phyloP scores from a whole-genome alignment of 208 protist species.

The Trypanosoma caninum region DNA sequence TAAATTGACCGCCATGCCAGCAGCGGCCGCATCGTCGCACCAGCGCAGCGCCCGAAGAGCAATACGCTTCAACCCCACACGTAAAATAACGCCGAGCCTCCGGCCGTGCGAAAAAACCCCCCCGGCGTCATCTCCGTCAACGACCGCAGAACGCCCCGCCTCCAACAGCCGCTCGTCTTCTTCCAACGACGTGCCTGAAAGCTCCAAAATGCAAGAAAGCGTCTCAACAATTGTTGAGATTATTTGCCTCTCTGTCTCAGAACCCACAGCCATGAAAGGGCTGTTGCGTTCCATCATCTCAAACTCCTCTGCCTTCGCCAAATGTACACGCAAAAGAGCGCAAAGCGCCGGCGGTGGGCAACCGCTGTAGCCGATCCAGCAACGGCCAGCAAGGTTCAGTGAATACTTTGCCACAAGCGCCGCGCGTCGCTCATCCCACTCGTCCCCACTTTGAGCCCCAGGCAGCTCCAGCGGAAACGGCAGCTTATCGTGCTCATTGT shows the following conservation, averaged over 20 bases:
- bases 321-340: constrained; percentile 69
- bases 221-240: constrained; percentile 44
- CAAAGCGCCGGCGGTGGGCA: constrained; percentile 57
- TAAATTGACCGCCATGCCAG: neutral
- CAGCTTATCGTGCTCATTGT: constrained; percentile 81
- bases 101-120: constrained; percentile 30
- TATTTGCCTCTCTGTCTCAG: constrained; percentile 50
- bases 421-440: constrained; percentile 54
- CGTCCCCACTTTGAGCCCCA: neutral
- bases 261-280: constrained; percentile 51
- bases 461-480: constrained; percentile 69
- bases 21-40: constrained; percentile 23
- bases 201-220: constrained; percentile 45
- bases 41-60: constrained; percentile 46
- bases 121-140: constrained; percentile 17
- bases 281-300: constrained; percentile 47
- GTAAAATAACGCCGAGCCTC: constrained; percentile 50
- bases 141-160: no score
- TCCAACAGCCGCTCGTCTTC: constrained; percentile 54
- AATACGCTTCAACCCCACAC: constrained; percentile 74
- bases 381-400: constrained; percentile 46
- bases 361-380: constrained; percentile 59
- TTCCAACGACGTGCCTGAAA: constrained; percentile 58
- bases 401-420: constrained; percentile 41
- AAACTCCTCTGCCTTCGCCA: constrained; percentile 77